Base-by-base conservation (phyloP, 1,284 basidiomycete species). In the Ganoderma lingzhi region DNA sequence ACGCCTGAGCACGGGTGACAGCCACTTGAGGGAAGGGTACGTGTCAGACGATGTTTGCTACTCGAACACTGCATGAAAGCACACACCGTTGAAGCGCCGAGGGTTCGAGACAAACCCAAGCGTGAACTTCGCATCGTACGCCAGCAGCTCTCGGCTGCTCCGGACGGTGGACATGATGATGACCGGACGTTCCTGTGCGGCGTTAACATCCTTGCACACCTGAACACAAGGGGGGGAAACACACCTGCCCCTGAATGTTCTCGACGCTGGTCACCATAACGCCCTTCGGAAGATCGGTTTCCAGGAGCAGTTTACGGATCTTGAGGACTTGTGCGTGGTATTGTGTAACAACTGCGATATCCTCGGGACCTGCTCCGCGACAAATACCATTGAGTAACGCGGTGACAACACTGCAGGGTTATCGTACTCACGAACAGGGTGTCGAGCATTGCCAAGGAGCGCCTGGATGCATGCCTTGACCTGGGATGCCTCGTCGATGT, bases 211-310 rank as follows among this genome's bases (percentile, higher is more conserved):
- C n/a, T 39, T 39, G 6, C 56, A 12, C n/a, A n/a, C 32, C 35
- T 12, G 37, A n/a, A 32, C 10, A 30, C n/a, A 19, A 30, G 17
- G 44, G 35, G n/a, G 1, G 2, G 19, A 19, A n/a, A 72, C 83
- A 32, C 41, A 88, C 88, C 77, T 89, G 87, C 28, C 89, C 88
- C 76, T 90, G 89, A 76, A 88, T 89, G 63, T 88, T 86, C 71
- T 90, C 89, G 0, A 89, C 88, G 32, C 85, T 87, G 5, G 86
- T 87, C 45, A 90, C 85, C 70, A 84, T 87, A 28, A 88, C 80
- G 2, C 76, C 82, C 30, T 81, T 30, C 23, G 23, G 78, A 6
- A 82, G 44, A 1, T 76, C 75, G 3, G 42, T 79, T 0, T 76
- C 74, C 5, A 70, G 71, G 19, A 89, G 75, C 2, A 79, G 69